Conservation (phyloP, 805 yeast genomes). For the Cyberlindnera euphorbiae region DNA sequence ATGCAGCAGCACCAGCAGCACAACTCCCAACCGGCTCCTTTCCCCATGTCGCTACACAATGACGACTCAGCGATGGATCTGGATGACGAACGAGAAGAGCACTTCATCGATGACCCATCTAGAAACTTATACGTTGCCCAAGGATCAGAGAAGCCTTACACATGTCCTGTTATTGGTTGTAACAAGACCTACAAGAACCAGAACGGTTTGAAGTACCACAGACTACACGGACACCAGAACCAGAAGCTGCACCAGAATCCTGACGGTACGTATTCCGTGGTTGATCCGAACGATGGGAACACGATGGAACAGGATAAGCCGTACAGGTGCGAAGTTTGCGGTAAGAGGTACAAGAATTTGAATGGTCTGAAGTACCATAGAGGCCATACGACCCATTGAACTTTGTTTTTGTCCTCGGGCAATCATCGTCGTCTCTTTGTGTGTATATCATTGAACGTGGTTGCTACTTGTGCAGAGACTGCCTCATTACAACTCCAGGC, state of each 20-base stretch:
- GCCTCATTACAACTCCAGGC: no score
- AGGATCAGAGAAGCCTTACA: constrained; percentile 91
- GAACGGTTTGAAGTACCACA: constrained; percentile 93
- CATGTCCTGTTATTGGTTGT: constrained; percentile 97
- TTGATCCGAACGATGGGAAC: constrained; percentile 93
- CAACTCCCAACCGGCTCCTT: constrained; percentile 21
- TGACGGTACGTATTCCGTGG: constrained; percentile 88
- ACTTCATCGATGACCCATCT: constrained; percentile 95
- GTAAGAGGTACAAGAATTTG: constrained; percentile 91
- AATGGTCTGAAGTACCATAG: constrained; percentile 96
- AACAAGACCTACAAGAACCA: constrained; percentile 97
- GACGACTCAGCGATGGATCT: constrained; percentile 29
- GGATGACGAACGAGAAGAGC: constrained; percentile 57
- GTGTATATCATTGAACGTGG: no score
- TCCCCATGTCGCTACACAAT: constrained; percentile 31
- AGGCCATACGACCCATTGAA: constrained; percentile 94
- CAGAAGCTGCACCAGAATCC: constrained; percentile 86
- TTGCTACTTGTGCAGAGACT: no score
- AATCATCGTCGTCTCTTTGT: no score
- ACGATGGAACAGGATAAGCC: constrained; percentile 98
- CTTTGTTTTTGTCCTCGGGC: no score
- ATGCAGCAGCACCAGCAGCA: constrained; percentile 11
- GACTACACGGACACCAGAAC: constrained; percentile 94
- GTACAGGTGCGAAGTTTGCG: constrained; percentile 96
- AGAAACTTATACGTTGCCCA: constrained; percentile 90